phyloP scores from a whole-genome alignment of 2,329 filamentous ascomycete genomes.

The Didymella segeticola region DNA sequence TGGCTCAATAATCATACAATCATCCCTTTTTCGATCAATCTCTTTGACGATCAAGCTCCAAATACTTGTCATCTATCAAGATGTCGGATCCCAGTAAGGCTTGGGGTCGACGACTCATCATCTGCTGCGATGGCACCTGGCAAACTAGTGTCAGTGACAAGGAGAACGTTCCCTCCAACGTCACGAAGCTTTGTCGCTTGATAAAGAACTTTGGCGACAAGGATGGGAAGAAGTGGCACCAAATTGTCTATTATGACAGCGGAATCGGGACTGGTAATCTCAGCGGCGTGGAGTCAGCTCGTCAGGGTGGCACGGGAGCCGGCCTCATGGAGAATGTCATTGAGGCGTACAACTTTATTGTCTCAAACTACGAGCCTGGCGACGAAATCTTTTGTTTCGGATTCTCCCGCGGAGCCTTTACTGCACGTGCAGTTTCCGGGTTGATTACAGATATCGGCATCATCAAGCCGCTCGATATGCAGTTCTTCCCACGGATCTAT shows the following conservation, averaged over 20 bases:
- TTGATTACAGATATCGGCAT: slow-evolving; percentile 56
- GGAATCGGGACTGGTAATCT: slow-evolving; percentile 45
- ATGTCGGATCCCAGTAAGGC: slow-evolving; percentile 22
- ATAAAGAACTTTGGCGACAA: slow-evolving; percentile 41
- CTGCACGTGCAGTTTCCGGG: slow-evolving; percentile 52
- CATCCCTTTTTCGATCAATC: neutral
- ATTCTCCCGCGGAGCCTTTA: slow-evolving; percentile 57
- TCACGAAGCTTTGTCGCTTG: slow-evolving; percentile 45
- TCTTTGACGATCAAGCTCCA: neutral
- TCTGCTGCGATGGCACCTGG: slow-evolving; percentile 50
- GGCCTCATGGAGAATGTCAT: slow-evolving; percentile 58
- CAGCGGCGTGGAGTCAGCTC: slow-evolving; percentile 29
- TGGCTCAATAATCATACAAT: neutral
- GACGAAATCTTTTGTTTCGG: slow-evolving; percentile 58
- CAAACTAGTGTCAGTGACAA: slow-evolving; percentile 40
- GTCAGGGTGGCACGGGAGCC: slow-evolving; percentile 52
- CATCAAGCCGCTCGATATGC: slow-evolving; percentile 53
- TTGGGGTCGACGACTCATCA: slow-evolving; percentile 43
- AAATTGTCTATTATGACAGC: slow-evolving; percentile 47
- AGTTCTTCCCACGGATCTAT: slow-evolving; percentile 55
- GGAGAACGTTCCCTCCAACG: slow-evolving; percentile 45
- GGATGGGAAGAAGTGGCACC: slow-evolving; percentile 42
- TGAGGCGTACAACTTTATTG: slow-evolving; percentile 59
- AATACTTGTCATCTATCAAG: neutral
- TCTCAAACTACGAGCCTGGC: slow-evolving; percentile 57